Conservation (phyloP, 1,284 basidiomycete genomes). For the Tilletia caries region DNA sequence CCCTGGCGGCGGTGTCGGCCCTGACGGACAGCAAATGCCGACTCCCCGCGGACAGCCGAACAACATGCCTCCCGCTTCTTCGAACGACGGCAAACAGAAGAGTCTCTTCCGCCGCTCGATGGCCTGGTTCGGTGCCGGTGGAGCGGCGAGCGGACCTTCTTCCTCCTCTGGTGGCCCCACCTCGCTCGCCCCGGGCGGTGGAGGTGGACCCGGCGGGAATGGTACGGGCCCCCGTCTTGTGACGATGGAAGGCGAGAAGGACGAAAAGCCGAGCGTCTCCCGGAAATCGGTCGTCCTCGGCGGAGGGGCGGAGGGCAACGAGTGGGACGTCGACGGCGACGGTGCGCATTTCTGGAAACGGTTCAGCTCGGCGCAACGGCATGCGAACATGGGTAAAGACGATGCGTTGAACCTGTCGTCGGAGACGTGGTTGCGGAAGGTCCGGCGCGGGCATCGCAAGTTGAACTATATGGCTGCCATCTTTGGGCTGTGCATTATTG, state of each 20-base stretch:
- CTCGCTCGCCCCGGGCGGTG: too few relatives aligned
- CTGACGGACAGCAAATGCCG: not conserved
- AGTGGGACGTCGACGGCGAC: constrained; percentile 43
- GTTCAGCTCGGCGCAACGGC: constrained; percentile 38
- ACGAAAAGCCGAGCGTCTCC: constrained; percentile 36
- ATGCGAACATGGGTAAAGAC: constrained; percentile 25
- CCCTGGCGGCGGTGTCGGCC: not conserved
- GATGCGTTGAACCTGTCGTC: constrained; percentile 17
- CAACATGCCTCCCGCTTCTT: too few relatives aligned
- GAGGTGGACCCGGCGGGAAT: too few relatives aligned
- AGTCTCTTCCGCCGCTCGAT: constrained; percentile 38
- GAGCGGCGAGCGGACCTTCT: not conserved
- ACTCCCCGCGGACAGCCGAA: not conserved
- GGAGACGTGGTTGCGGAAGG: constrained; percentile 14
- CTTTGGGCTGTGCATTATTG: constrained; percentile 26
- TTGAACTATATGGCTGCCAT: constrained; percentile 31
- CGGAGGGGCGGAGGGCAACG: constrained; percentile 36
- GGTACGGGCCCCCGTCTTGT: not conserved
- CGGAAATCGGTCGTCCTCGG: constrained; percentile 43
- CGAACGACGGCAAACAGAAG: constrained; percentile 23
- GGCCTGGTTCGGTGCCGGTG: constrained; percentile 29
- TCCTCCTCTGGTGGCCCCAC: too few relatives aligned
- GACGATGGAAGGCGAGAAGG: constrained; percentile 28
- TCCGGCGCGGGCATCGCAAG: constrained; percentile 20
- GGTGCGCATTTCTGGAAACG: constrained; percentile 47